phyloP scores from a whole-genome alignment of 2,329 filamentous ascomycete species.

The Thielaviopsis ethacetica region DNA sequence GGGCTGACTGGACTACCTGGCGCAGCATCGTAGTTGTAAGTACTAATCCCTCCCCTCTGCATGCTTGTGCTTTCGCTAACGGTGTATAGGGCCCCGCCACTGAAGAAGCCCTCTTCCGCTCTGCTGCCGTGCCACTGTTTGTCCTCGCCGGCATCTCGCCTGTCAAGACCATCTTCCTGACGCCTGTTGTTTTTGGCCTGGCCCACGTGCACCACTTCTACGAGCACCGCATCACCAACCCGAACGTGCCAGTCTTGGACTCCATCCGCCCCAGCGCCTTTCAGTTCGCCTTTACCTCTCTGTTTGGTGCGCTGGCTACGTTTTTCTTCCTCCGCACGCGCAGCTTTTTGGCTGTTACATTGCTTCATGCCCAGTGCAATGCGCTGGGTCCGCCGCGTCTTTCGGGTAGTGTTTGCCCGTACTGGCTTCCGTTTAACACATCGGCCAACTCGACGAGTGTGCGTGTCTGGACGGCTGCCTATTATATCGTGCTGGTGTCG shows the following conservation, averaged over 20 bases:
- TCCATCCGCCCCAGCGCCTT: constrained; percentile 58
- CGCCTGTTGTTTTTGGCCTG: constrained; percentile 79
- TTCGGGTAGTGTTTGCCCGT: constrained; percentile 57
- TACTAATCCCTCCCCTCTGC: constrained; percentile 12
- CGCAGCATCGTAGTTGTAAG: constrained; percentile 74
- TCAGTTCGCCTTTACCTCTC: constrained; percentile 76
- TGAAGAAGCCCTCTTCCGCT: constrained; percentile 88
- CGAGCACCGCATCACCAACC: constrained; percentile 74
- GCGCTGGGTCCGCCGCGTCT: constrained; percentile 75
- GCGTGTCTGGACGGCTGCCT: constrained; percentile 51
- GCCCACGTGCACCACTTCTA: constrained; percentile 94
- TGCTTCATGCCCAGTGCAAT: constrained; percentile 82
- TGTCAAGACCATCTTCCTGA: constrained; percentile 54
- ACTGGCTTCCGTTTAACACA: constrained; percentile 21
- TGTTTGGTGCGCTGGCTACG: constrained; percentile 87
- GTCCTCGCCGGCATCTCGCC: constrained; percentile 48
- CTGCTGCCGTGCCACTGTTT: constrained; percentile 68
- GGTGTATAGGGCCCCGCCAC: constrained; percentile 51
- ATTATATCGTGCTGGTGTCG: constrained; percentile 59
- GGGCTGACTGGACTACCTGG: constrained; percentile 65
- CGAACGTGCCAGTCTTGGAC: constrained; percentile 44
- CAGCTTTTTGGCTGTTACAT: constrained; percentile 57
- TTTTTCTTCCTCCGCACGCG: constrained; percentile 80
- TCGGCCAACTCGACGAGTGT: constrained; percentile 13
- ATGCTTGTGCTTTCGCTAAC: constrained; percentile 2